These are phyloP conservation scores for Candida maris DNA, from an alignment of 805 yeast genomes.

Conservation along the genomic window DNA sequence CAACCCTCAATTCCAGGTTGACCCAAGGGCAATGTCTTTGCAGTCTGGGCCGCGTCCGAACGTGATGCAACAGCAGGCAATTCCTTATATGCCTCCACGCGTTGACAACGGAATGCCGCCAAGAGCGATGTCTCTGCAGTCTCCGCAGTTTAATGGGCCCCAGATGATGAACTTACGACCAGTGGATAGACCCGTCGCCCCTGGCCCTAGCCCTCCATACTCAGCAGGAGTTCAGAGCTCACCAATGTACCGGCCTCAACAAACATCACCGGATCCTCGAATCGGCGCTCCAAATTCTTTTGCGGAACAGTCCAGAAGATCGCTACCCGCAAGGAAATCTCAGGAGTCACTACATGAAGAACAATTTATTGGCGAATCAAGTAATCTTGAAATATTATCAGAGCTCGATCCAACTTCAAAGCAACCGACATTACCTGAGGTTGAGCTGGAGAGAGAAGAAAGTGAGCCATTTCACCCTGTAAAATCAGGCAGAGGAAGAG, in stretches of 20 bases:
- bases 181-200: conserved; percentile 1
- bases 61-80: conserved; percentile 9
- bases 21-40: conserved; percentile 47
- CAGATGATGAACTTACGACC: conserved; percentile 1
- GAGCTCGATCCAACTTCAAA: no score
- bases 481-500: conserved; percentile 18
- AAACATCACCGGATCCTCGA: background rate
- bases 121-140: conserved; percentile 19
- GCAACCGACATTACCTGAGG: no score
- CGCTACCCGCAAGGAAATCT: no score
- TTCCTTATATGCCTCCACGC: background rate
- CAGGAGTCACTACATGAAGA: background rate
- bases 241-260: background rate
- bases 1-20: conserved; percentile 16
- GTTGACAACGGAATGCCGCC: conserved; percentile 6
- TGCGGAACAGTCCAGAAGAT: no score
- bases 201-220: no score
- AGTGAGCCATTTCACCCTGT: conserved; percentile 14
- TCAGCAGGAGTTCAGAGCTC: no score
- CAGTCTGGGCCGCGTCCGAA: conserved; percentile 24
- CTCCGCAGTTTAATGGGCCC: conserved; percentile 8
- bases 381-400: background rate
- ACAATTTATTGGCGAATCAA: background rate
- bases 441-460: background rate
- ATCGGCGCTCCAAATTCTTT: no score